These are phyloP conservation scores for Ceratocystis huliohia DNA, from an alignment of 2,329 filamentous ascomycete species.

Conservation along the genomic window DNA sequence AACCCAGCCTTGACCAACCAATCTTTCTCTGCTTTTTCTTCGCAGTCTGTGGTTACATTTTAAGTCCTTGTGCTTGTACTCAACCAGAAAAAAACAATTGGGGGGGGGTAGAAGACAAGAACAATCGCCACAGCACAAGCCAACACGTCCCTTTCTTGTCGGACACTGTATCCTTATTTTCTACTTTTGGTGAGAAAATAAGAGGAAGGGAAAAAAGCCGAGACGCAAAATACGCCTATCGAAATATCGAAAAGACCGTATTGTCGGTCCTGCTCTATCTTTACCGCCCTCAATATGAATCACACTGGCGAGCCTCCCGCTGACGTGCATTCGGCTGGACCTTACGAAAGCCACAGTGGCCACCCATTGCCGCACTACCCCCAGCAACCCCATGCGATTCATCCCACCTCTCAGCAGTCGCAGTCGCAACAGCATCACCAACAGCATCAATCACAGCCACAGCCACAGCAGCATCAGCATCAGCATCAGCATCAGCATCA, in stretches of 20 bases:
- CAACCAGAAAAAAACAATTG: conserved; percentile 1
- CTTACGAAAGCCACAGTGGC: not conserved
- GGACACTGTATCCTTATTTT: conserved; percentile 7
- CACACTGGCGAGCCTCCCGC: not conserved
- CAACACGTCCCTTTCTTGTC: not conserved
- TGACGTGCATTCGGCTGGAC: conserved; percentile 6
- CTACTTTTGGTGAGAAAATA: not conserved
- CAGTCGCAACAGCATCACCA: not conserved
- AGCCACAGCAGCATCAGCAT: not conserved
- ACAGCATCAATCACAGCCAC: not conserved
- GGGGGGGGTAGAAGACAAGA: not conserved
- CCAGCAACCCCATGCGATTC: not conserved
- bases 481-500: conserved; percentile 9
- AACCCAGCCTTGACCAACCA: not conserved
- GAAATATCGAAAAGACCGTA: not conserved
- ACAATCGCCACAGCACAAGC: conserved; percentile 2
- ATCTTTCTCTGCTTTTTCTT: not conserved
- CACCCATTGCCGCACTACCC: conserved; percentile 9
- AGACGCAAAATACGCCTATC: not conserved
- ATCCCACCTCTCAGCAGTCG: not conserved
- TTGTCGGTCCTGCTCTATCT: not conserved
- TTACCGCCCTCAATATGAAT: not conserved
- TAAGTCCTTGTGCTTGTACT: not conserved
- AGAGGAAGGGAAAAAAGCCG: not conserved
- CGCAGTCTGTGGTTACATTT: not conserved